phyloP scores from a whole-genome alignment of 2,329 filamentous ascomycete species.

The Westerdykella sp. region DNA sequence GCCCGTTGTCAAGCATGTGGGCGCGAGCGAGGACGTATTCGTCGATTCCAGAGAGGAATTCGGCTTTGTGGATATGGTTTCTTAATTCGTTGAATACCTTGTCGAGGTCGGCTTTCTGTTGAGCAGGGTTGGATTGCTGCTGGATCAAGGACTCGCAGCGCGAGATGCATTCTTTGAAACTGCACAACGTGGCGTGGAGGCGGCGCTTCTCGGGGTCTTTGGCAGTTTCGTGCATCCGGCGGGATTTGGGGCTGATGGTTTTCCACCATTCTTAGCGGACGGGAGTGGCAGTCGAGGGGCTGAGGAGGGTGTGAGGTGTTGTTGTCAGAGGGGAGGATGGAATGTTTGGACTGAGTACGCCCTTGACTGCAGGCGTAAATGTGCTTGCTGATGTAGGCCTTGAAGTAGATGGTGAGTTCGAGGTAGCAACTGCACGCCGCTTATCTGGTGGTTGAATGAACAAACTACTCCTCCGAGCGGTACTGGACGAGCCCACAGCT shows the following conservation, averaged over 20 bases:
- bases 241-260: conserved; percentile 3
- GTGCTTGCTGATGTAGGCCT: too few species aligned
- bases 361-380: too few species aligned
- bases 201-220: conserved; percentile 3
- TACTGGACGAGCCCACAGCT: too few species aligned
- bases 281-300: too few species aligned
- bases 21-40: conserved; percentile 27
- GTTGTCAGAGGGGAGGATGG: too few species aligned
- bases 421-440: neutral
- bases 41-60: conserved; percentile 31
- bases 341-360: too few species aligned
- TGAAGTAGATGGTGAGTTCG: too few species aligned
- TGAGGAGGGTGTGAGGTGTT: too few species aligned
- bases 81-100: conserved; percentile 30
- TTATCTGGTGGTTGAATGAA: neutral
- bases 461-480: too few species aligned
- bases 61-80: conserved; percentile 34
- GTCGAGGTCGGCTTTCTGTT: conserved; percentile 1
- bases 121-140: neutral
- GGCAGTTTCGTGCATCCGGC: conserved; percentile 2
- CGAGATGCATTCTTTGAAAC: conserved; percentile 20
- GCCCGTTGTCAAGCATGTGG: conserved; percentile 35
- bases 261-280: conserved; percentile 9
- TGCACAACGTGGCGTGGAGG: conserved; percentile 11
- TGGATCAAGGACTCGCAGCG: conserved; percentile 12